phyloP scores from a whole-genome alignment of 139 green algal species.

The Picochlorum sp. region DNA sequence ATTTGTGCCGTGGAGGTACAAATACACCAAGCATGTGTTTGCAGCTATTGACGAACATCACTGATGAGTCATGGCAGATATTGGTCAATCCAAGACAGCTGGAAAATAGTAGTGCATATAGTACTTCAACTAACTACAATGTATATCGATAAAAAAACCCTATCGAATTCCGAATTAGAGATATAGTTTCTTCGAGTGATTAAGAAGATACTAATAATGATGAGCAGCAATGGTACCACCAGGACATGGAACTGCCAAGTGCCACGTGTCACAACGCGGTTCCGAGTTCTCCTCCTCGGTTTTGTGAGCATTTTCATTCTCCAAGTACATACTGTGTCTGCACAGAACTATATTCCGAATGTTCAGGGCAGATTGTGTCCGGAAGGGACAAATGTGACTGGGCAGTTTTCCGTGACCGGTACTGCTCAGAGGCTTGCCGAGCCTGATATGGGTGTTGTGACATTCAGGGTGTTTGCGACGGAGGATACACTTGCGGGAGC shows the following conservation, averaged over 20 bases:
- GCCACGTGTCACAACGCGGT: no score
- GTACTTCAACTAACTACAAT: not conserved
- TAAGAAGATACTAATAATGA: not conserved
- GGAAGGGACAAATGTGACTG: not conserved
- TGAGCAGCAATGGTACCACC: not conserved
- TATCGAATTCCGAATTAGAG: not conserved
- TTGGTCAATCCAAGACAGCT: not conserved
- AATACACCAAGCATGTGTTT: no score
- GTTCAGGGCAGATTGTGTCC: not conserved
- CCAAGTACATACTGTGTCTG: not conserved
- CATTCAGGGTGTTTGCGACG: not conserved
- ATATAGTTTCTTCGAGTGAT: not conserved
- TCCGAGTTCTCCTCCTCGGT: no score
- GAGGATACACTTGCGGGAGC: not conserved
- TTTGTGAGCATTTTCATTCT: not conserved
- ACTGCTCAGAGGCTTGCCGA: not conserved
- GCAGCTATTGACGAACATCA: no score
- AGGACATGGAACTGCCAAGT: no score
- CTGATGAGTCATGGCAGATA: no score
- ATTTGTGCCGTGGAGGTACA: no score
- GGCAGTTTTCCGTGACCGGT: not conserved
- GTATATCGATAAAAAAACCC: not conserved
- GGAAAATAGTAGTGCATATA: not conserved
- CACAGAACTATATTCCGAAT: not conserved
- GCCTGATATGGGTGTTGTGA: not conserved